Evolutionary conservation across 2,329 filamentous ascomycete genomes (phyloP).

Genomic region (Aciculosporium take): DNA sequence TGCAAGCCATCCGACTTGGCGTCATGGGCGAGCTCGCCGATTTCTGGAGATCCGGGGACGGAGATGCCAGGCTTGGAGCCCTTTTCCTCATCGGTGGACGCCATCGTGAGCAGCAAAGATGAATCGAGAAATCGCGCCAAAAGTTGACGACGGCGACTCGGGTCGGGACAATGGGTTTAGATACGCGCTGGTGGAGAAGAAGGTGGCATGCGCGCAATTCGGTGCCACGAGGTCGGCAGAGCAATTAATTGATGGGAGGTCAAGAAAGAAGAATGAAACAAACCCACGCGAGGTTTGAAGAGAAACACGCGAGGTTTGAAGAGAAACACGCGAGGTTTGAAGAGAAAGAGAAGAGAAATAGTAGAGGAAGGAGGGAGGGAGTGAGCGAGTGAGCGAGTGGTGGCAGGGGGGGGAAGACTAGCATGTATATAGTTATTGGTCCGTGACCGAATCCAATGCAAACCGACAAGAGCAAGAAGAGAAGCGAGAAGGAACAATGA

Average conservation of each 20-base stretch:
- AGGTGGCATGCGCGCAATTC: not conserved
- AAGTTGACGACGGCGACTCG: no score
- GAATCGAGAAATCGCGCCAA: no score
- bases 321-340: not conserved
- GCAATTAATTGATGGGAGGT: no score
- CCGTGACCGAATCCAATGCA: no score
- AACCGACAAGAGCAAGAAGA: not conserved
- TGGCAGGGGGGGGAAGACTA: not conserved
- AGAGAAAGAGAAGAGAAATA: not conserved
- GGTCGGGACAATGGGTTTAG: no score
- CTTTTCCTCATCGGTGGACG: slow-evolving; percentile 16
- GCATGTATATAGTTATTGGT: slow-evolving; percentile 4
- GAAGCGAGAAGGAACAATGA: not conserved
- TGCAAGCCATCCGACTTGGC: slow-evolving; percentile 27
- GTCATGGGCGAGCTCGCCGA: slow-evolving; percentile 12
- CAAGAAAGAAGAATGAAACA: not conserved
- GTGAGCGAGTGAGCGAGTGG: not conserved
- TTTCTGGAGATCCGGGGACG: slow-evolving; percentile 13
- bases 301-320: no score
- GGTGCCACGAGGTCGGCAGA: not conserved
- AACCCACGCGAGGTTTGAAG: no score
- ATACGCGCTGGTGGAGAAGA: not conserved
- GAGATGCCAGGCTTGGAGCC: slow-evolving; percentile 14
- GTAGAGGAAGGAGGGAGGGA: not conserved
- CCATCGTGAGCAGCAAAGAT: slow-evolving; percentile 9